Evolutionary conservation across 2,329 filamentous ascomycete genomes (phyloP), one percentile per base, ranked within the genome.

Genomic region (Pyrenophora seminiperda): DNA sequence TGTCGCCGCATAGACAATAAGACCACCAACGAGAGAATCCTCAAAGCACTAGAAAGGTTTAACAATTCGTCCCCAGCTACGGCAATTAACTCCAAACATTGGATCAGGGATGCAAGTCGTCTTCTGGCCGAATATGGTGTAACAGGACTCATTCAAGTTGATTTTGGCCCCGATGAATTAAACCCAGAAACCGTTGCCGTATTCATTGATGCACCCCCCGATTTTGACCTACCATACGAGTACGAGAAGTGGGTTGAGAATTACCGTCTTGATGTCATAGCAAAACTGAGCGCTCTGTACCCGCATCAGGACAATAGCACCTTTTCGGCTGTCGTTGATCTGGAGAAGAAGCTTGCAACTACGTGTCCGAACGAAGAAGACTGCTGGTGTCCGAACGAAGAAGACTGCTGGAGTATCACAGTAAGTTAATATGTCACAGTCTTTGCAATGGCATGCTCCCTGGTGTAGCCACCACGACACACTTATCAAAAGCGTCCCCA

Each of bases 1-100:
- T 91, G 88, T 63, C 80, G 88, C 68, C 78, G 90, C 59, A 81
- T 86, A 63, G 75, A 80, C 6, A 71, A 74, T 41, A 79, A 81
- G 56, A 70, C 79, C 34, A 66, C 77, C 9, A 87, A 85, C 2
- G 67, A 77, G 50, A 86, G 86, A 2, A 68, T 91, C 32, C 67
- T 78, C 14, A 68, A 79, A 4, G 70, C 89, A 7, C 73, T 90
- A n/a, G 69, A 78, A 11, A 70, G 80, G 36, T 70, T 88, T 30
- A 64, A 61, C 43, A 54, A 61, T n/a, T 41, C 53, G 0, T 66
- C 57, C 31, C 55, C 64, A 11, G 31, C 47, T n/a, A 40, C 29
- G 9, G 43, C 20, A 7, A 52, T 50, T 5, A 38, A 53, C 18
- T 40, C 46, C 5, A 10, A 4, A 4, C 47, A 56, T 38, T 40